A percentile compares a stretch with the other conserved stretches of the same genome.
phyloP scores from a whole-genome alignment of 176 grass and related monocot species.

The Metroxylon sagu region DNA sequence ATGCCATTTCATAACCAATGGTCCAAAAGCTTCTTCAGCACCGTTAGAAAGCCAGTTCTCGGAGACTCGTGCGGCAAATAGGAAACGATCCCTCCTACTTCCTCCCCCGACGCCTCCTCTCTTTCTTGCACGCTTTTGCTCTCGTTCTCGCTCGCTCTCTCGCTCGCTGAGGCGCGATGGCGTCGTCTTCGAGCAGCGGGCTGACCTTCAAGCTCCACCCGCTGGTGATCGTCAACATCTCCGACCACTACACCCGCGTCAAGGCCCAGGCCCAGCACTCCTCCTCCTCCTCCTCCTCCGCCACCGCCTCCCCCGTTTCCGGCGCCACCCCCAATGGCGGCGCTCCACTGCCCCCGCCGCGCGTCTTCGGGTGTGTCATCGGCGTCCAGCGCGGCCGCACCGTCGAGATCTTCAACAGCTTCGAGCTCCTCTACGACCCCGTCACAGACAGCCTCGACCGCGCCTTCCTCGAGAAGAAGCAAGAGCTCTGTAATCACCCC shows the following conservation, averaged over 20 bases:
- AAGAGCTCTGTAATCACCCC: constrained; percentile 67
- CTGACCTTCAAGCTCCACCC: constrained; percentile 99
- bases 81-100: too few species aligned
- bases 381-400: constrained; percentile 83
- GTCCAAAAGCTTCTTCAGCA: too few species aligned
- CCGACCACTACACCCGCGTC: constrained; percentile 93
- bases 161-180: neutral
- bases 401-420: constrained; percentile 99
- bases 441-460: constrained; percentile 68
- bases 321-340: neutral
- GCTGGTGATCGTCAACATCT: constrained; percentile 93
- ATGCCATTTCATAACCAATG: too few species aligned
- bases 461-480: constrained; percentile 97
- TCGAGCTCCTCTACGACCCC: constrained; percentile 92
- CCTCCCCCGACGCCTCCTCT: too few species aligned
- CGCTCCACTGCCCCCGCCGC: constrained; percentile 8
- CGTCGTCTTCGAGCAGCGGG: constrained; percentile 70
- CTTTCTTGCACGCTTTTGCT: too few species aligned
- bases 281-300: constrained; percentile 15
- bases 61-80: too few species aligned
- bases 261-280: constrained; percentile 66
- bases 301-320: neutral
- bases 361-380: constrained; percentile 95
- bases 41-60: too few species aligned
- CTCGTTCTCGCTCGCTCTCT: too few species aligned